These are phyloP conservation scores for Clarireedia homoeocarpa DNA, from an alignment of 2,329 filamentous ascomycete genomes.

Conservation along the genomic window DNA sequence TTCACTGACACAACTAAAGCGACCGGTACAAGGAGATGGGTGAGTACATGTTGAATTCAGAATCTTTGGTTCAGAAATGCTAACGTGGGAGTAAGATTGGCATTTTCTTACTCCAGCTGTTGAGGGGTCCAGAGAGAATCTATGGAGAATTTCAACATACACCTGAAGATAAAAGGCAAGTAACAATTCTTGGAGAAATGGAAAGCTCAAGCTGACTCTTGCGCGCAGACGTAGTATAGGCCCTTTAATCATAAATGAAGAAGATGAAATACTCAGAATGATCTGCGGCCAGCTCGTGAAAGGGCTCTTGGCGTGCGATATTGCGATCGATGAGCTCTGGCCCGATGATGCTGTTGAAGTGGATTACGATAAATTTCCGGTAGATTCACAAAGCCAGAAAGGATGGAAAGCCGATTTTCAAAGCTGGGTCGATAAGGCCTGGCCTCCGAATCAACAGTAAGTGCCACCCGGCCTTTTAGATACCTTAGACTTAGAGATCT, in stretches of 20 bases:
- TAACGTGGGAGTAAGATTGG: constrained; percentile 16
- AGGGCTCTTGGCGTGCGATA: constrained; percentile 10
- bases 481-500: not conserved
- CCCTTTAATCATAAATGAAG: constrained; percentile 16
- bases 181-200: not conserved
- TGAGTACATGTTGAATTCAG: constrained; percentile 7
- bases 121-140: constrained; percentile 16
- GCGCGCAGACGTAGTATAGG: constrained; percentile 19
- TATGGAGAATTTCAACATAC: constrained; percentile 12
- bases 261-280: constrained; percentile 21
- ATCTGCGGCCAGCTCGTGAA: constrained; percentile 22
- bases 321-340: constrained; percentile 17
- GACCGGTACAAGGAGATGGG: constrained; percentile 23
- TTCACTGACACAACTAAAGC: constrained; percentile 16
- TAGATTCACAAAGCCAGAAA: constrained; percentile 7
- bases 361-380: constrained; percentile 20
- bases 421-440: constrained; percentile 17
- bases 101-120: constrained; percentile 22
- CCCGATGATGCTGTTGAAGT: constrained; percentile 11
- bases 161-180: constrained; percentile 20
- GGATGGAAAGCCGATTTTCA: constrained; percentile 21
- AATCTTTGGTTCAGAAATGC: not conserved
- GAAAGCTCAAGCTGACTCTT: not conserved
- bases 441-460: not conserved
- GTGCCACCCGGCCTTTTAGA: not conserved